Percentiles rank a stretch among this genome's conserved stretches.
Conservation (phyloP, 495 filamentous ascomycete genomes). For the Neurospora sp. region DNA sequence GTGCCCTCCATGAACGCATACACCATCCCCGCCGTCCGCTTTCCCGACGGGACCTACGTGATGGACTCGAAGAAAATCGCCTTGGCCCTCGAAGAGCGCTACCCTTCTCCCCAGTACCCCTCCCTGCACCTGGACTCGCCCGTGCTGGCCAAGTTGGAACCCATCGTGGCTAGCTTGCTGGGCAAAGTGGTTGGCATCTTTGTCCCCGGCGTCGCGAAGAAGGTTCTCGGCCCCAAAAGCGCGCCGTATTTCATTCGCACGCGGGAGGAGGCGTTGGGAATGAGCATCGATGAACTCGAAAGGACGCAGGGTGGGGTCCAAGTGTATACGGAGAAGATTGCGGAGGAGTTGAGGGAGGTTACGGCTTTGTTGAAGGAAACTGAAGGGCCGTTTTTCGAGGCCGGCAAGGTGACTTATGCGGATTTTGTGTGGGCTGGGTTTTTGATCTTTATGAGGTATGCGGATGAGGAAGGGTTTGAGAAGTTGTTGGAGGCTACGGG, state of each 20-base stretch:
- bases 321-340: conserved; percentile 26
- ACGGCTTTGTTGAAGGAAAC: conserved; percentile 40
- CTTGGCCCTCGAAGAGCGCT: conserved; percentile 35
- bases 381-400: conserved; percentile 38
- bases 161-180: conserved; percentile 7
- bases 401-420: conserved; percentile 25
- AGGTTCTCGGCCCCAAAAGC: conserved; percentile 25
- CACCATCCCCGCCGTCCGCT: conserved; percentile 43
- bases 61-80: conserved; percentile 51
- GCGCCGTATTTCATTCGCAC: conserved; percentile 38
- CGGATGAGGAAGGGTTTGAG: conserved; percentile 25
- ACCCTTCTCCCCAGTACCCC: conserved; percentile 34
- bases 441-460: conserved; percentile 21
- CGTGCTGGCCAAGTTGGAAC: conserved; percentile 22
- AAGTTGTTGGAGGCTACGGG: conserved; percentile 24
- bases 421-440: conserved; percentile 34
- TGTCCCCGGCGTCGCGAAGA: conserved; percentile 24
- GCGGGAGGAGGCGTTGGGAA: conserved; percentile 28
- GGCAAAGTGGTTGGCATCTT: conserved; percentile 15
- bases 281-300: conserved; percentile 28
- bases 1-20: conserved; percentile 33
- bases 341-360: conserved; percentile 23
- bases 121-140: conserved; percentile 41
- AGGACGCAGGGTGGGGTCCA: neutral
- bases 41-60: conserved; percentile 39